Evolutionary conservation across 176 grass and related monocot genomes (phyloP).

Genomic region (Oryza meridionalis): DNA sequence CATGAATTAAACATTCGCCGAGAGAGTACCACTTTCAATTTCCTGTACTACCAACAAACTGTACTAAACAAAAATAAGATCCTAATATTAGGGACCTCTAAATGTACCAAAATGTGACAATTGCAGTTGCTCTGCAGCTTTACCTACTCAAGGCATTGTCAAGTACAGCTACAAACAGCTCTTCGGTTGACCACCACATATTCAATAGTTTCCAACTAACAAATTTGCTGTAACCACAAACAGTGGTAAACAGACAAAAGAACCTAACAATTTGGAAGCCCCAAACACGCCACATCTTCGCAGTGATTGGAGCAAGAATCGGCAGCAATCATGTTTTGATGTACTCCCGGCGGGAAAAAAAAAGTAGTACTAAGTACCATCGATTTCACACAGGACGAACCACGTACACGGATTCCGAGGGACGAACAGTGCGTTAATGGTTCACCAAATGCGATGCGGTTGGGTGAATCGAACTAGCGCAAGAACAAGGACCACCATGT

Average conservation of each 20-base stretch:
- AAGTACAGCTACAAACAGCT: conserved; percentile 3
- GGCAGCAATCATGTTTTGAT: conserved; percentile 1
- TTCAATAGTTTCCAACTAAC: neutral
- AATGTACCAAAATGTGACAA: conserved; percentile 32
- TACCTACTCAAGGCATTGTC: neutral
- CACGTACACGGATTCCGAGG: neutral
- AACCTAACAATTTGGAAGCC: neutral
- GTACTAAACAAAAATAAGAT: neutral
- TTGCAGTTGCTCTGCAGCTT: conserved; percentile 4
- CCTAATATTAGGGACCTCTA: neutral
- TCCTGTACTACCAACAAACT: neutral
- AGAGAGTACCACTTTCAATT: neutral
- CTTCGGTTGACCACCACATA: neutral
- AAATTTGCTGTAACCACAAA: conserved; percentile 3
- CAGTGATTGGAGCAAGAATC: neutral
- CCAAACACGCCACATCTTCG: neutral
- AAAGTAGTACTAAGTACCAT: neutral
- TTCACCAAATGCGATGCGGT: neutral
- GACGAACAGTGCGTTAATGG: neutral
- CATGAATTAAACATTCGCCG: neutral
- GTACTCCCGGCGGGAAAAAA: conserved; percentile 20
- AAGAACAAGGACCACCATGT: neutral
- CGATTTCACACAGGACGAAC: neutral
- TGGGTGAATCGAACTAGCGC: neutral
- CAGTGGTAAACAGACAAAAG: conserved; percentile 4